phyloP scores from a whole-genome alignment of 805 yeast genomes.

The Lipomyces sp. region DNA sequence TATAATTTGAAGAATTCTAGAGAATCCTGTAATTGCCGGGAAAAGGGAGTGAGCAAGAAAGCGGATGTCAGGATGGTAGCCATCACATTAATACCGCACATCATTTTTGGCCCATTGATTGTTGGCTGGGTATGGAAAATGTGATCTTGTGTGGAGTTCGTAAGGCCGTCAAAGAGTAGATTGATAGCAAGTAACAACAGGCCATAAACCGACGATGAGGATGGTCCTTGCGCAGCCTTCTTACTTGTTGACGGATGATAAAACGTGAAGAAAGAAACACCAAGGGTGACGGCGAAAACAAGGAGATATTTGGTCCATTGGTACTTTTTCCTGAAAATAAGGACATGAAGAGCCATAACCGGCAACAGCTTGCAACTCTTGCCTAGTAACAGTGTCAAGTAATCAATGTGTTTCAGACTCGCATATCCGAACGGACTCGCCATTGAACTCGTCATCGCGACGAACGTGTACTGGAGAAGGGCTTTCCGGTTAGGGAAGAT shows the following conservation, averaged over 20 bases:
- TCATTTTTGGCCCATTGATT: constrained; percentile 84
- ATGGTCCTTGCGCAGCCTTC: constrained; percentile 48
- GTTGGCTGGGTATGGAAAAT: constrained; percentile 59
- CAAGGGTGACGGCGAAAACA: constrained; percentile 76
- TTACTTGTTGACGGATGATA: constrained; percentile 46
- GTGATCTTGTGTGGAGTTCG: constrained; percentile 91
- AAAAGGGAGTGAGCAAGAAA: constrained; percentile 48
- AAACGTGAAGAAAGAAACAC: constrained; percentile 80
- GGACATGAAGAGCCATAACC: constrained; percentile 81
- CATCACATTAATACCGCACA: constrained; percentile 68
- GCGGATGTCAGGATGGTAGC: constrained; percentile 51
- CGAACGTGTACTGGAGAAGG: constrained; percentile 51
- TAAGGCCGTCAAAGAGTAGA: constrained; percentile 84
- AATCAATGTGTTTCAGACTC: constrained; percentile 81
- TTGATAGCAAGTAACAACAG: constrained; percentile 61
- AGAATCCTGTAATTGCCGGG: constrained; percentile 58
- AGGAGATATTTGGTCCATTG: constrained; percentile 78
- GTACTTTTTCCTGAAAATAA: constrained; percentile 70
- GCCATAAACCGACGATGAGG: constrained; percentile 55
- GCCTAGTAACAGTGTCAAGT: constrained; percentile 80
- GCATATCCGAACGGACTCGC: constrained; percentile 84
- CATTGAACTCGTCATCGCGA: constrained; percentile 75
- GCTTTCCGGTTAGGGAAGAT: constrained; percentile 43
- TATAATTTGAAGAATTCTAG: constrained; percentile 55
- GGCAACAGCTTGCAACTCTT: constrained; percentile 95